Conservation (phyloP, 2,329 filamentous ascomycete genomes). For the Cladosporium sp. region DNA sequence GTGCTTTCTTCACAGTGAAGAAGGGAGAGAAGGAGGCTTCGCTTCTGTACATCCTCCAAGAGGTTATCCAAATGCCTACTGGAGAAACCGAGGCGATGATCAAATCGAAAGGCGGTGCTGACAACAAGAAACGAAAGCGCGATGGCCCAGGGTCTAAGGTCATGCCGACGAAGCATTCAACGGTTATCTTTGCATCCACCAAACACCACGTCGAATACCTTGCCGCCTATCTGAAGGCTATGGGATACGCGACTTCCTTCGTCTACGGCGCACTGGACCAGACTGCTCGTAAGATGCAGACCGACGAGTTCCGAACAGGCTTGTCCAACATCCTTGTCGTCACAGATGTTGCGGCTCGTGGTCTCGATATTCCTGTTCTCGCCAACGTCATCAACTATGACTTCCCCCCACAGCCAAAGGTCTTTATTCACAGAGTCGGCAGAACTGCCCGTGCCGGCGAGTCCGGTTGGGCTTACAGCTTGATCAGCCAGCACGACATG, state of each 20-base stretch:
- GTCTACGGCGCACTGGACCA: slow-evolving; percentile 95
- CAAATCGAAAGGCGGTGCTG: slow-evolving; percentile 46
- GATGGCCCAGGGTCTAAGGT: slow-evolving; percentile 57
- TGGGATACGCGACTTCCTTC: slow-evolving; percentile 88
- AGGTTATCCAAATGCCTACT: slow-evolving; percentile 88
- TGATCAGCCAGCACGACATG: slow-evolving; percentile 82
- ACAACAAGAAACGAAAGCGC: slow-evolving; percentile 72
- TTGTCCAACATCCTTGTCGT: slow-evolving; percentile 89
- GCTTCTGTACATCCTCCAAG: slow-evolving; percentile 81
- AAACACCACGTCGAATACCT: slow-evolving; percentile 98
- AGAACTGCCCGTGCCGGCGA: slow-evolving; percentile 92
- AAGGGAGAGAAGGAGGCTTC: slow-evolving; percentile 91
- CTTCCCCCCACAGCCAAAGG: slow-evolving; percentile 93
- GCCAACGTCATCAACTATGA: slow-evolving; percentile 99
- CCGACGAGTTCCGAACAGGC: slow-evolving; percentile 83
- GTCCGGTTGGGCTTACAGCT: slow-evolving; percentile 91
- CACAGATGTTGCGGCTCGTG: slow-evolving; percentile 92
- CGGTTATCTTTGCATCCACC: slow-evolving; percentile 90
- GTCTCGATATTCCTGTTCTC: slow-evolving; percentile 94
- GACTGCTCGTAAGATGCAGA: slow-evolving; percentile 85
- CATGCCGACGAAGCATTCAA: slow-evolving; percentile 84
- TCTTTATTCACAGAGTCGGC: slow-evolving; percentile 94
- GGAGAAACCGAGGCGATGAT: slow-evolving; percentile 58
- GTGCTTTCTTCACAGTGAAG: slow-evolving; percentile 91
- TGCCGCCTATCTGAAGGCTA: slow-evolving; percentile 71